Base-by-base conservation (phyloP, 2,329 filamentous ascomycete species). In the Furcasterigmium furcatum region DNA sequence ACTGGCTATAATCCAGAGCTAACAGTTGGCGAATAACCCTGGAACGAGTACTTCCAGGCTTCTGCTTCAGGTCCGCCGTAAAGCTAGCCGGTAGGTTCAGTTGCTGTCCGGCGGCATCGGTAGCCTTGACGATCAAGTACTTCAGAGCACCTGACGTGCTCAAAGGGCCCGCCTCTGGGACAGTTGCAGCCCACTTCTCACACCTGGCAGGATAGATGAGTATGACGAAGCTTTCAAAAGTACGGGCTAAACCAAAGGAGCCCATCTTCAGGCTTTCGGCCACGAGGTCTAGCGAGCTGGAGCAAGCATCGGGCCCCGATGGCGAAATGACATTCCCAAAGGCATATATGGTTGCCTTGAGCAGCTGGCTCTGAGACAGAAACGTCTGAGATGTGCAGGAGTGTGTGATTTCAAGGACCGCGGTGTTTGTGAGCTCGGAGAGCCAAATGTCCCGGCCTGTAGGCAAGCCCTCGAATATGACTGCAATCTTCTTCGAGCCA, bases 181-280 rank as follows among this genome's bases (percentile, higher is more conserved):
- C 20, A 4, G 51, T 44, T 5, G 48, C 40, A 18, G 48, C 55
- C 64, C 68, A 73, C 1, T 62, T 60, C 1, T 64, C 59, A 42
- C 64, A 66, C 21, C 55, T 56, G 2, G 60, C 47, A 2, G 71
- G 65, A 41, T 70, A 70, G 1, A 76, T 35, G 5, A 78, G 41
- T 16, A 77, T 49, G 42, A 62, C 67, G 25, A 59, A 65, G 10
- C 58, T 47, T 4, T 57, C 49, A 14, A 52, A 44, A 18, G 63
- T 52, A 29, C 59, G 64, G 9, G 70, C 54, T 2, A 72, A 50
- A 1, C 66, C 72, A 4, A 67, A 56, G 8, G 63, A 60, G 9
- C 61, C 63, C 4, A 62, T 39, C 20, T 52, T 55, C 3, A 78
- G 60, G 36, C 63, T 59, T 18, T 62, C 55, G 5, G 64, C 58